phyloP scores from a whole-genome alignment of 306 rosid genomes.

The Phaseolus lunatus region DNA sequence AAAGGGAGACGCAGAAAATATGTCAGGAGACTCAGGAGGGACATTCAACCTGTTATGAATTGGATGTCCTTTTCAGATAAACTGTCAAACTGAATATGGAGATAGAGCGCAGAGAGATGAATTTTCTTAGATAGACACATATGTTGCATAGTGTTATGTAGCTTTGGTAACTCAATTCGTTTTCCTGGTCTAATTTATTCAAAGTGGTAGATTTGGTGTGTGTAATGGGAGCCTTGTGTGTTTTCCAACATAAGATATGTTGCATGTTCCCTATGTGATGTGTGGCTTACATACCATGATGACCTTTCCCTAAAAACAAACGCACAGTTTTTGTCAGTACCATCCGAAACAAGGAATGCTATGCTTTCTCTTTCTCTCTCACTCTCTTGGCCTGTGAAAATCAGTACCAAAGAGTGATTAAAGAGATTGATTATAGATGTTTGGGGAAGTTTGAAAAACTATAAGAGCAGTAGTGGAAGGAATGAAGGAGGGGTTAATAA shows the following conservation, averaged over 20 bases:
- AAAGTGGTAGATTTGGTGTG: conserved; percentile 40
- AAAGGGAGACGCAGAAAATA: conserved; percentile 45
- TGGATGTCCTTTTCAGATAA: conserved; percentile 51
- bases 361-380: not conserved
- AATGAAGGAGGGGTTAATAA: not conserved
- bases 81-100: conserved; percentile 38
- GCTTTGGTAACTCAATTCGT: conserved; percentile 10
- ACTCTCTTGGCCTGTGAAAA: conserved; percentile 42
- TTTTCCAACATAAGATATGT: conserved; percentile 50
- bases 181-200: not conserved
- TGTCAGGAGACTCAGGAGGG: conserved; percentile 46
- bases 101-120: conserved; percentile 28
- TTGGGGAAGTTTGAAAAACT: conserved; percentile 27
- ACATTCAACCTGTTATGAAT: conserved; percentile 55
- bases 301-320: conserved; percentile 58
- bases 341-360: conserved; percentile 51
- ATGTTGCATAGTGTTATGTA: not conserved
- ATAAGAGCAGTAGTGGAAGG: not conserved
- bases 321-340: conserved; percentile 43
- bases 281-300: conserved; percentile 56
- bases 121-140: not conserved
- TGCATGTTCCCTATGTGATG: conserved; percentile 75
- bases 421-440: conserved; percentile 12
- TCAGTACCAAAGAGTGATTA: conserved; percentile 29
- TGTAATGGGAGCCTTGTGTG: conserved; percentile 35